Conservation (phyloP, 805 yeast genomes). For the Candida tibetensis region DNA sequence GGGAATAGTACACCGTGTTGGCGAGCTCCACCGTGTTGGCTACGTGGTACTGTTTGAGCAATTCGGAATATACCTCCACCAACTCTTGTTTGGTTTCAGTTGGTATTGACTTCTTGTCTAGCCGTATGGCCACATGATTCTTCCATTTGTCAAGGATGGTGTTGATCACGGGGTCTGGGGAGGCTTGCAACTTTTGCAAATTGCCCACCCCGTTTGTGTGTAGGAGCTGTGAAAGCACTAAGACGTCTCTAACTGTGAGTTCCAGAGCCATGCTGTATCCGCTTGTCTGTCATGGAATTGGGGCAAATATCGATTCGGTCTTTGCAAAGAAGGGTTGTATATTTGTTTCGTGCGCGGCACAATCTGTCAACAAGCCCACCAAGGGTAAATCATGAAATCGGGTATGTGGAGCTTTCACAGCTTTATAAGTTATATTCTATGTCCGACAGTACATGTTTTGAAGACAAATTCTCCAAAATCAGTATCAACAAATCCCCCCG, state of each 20-base stretch:
- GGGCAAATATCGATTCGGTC: too few relatives aligned
- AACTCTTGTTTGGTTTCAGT: constrained; percentile 18
- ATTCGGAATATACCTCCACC: constrained; percentile 22
- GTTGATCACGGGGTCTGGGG: constrained; percentile 17
- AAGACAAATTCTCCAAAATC: constrained; percentile 31
- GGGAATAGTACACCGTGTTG: constrained; percentile 28
- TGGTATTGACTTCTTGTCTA: constrained; percentile 24
- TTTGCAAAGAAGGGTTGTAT: too few relatives aligned
- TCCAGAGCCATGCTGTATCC: not conserved
- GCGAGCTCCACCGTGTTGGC: constrained; percentile 40
- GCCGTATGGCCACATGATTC: constrained; percentile 24
- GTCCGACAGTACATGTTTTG: constrained; percentile 16
- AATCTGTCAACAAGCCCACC: constrained; percentile 6
- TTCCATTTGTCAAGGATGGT: constrained; percentile 30
- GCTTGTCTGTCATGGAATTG: not conserved
- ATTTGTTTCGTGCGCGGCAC: constrained; percentile 2
- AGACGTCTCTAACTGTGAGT: constrained; percentile 26
- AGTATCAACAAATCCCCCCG: constrained; percentile 24
- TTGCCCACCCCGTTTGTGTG: constrained; percentile 31
- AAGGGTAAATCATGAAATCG: not conserved
- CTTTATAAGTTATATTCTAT: not conserved
- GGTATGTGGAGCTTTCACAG: constrained; percentile 1
- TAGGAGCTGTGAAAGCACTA: constrained; percentile 37
- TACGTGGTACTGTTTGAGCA: constrained; percentile 21
- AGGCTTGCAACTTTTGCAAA: constrained; percentile 14